Evolutionary conservation across 805 yeast species (phyloP), one percentile per base, ranked within the genome.

Genomic region (Hanseniaspora pseudoguilliermondii): DNA sequence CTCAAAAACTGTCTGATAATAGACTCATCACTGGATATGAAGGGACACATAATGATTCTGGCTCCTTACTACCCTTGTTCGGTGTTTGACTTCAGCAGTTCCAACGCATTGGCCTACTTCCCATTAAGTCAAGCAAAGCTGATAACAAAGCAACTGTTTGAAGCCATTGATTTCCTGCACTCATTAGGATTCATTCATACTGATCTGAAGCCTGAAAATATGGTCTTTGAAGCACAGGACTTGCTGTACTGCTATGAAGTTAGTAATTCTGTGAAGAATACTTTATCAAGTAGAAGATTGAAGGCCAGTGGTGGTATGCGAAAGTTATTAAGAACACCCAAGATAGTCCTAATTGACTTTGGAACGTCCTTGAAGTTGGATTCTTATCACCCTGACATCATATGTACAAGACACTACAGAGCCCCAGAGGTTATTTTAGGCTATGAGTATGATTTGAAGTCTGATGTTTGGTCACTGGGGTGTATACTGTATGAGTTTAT

Each of bases 391-490:
- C 82, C 95, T 3, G 80, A 85, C 21, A 82, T 93, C 16, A 96
- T 93, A 11, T 86, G 96, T 8, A 93, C 99, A 1, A 76, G 99
- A 50, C 98, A 93, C 69, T 93, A 93, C 68, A 74, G 98, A 54
- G 98, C 98, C 0, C 98, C 98, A 0, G 98, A 93, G 67, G 89
- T 93, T 60, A 88, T 91, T 1, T 71, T 93, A 34, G 96, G 96
- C 1, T 76, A 80, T n/a, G 96, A 97, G 20, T 93, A 98, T 97
- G 85, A 96, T 8, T 89, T 78, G 63, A 95, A 97, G 0, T 91
- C 97, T 68, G 99, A 93, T 67, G 73, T 91, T 72, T 93, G 99
- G 99, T 86, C 96, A 1, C 75, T 93, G 46, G 99, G 96, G 0
- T 91, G 97, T 68, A 87, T 93, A 16, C 71, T 93, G 38, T 90